Evolutionary conservation across 768 basidiomycete genomes (phyloP).

Genomic region (Boletus tomentosulus): DNA sequence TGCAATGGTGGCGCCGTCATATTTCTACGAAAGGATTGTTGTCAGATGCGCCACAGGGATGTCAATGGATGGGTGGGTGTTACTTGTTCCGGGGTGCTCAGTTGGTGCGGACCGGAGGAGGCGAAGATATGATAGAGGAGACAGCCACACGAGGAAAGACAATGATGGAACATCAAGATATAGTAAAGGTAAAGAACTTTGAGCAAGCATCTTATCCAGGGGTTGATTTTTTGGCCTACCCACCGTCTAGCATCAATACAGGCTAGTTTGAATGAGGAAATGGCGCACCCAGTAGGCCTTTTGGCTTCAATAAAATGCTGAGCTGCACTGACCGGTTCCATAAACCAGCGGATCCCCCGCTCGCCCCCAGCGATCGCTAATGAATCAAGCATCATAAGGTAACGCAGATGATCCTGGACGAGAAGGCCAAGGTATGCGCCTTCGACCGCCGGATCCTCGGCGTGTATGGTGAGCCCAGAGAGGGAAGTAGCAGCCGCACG

Average conservation of each 20-base stretch:
- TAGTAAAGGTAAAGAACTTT: conserved; percentile 61
- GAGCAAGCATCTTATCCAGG: conserved; percentile 63
- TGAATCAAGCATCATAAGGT: conserved; percentile 69
- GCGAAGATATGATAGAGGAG: conserved; percentile 65
- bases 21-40: conserved; percentile 35
- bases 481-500: conserved; percentile 20
- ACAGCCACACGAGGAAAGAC: conserved; percentile 68
- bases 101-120: conserved; percentile 41
- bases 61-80: conserved; percentile 34
- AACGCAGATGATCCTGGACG: conserved; percentile 54
- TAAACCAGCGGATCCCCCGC: conserved; percentile 73
- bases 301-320: conserved; percentile 19
- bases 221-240: conserved; percentile 42
- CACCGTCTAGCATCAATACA: background rate
- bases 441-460: conserved; percentile 45
- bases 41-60: conserved; percentile 50
- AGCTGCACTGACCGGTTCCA: conserved; percentile 33
- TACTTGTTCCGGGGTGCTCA: conserved; percentile 10
- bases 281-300: conserved; percentile 15
- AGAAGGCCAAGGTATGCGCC: conserved; percentile 46
- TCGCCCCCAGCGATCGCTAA: conserved; percentile 54
- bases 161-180: conserved; percentile 65
- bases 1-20: conserved; percentile 52
- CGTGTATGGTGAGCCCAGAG: conserved; percentile 29
- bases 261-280: background rate